phyloP scores from a whole-genome alignment of 2,329 filamentous ascomycete species.

The Calonectria pseudoturangicola region DNA sequence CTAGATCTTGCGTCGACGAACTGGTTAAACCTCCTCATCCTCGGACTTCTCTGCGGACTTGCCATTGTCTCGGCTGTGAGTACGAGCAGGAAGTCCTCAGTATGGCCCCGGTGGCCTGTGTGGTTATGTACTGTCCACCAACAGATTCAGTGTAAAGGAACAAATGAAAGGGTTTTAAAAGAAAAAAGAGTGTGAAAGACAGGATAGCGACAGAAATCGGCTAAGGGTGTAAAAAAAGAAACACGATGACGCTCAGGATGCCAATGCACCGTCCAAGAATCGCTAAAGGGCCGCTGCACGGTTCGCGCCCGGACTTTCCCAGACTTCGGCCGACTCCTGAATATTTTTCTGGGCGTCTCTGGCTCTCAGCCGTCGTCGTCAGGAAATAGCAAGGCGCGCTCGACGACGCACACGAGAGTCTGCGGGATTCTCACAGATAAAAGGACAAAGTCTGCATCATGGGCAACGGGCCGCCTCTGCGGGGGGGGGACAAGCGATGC shows the following conservation, averaged over 20 bases:
- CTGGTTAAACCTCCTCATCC: constrained; percentile 52
- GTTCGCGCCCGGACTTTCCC: constrained; percentile 19
- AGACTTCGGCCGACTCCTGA: constrained; percentile 20
- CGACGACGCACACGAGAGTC: background rate
- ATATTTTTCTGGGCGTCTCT: constrained; percentile 20
- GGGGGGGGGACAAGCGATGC: constrained; percentile 21
- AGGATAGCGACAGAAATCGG: constrained; percentile 34
- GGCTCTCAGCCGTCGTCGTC: background rate
- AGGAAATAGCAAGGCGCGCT: background rate
- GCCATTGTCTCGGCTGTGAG: constrained; percentile 31
- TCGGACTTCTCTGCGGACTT: constrained; percentile 44
- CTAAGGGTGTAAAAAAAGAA: constrained; percentile 43
- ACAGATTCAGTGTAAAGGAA: constrained; percentile 21
- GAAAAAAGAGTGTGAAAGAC: constrained; percentile 29
- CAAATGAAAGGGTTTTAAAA: constrained; percentile 10
- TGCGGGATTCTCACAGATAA: constrained; percentile 28
- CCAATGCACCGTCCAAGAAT: constrained; percentile 13
- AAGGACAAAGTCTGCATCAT: constrained; percentile 32
- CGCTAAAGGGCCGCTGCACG: constrained; percentile 12
- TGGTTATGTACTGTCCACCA: constrained; percentile 32
- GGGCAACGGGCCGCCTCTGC: constrained; percentile 28
- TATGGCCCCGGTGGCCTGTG: constrained; percentile 13
- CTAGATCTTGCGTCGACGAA: constrained; percentile 54
- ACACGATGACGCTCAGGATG: constrained; percentile 25
- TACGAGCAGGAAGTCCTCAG: background rate